Evolutionary conservation across 768 basidiomycete species (phyloP), one percentile per base, ranked within the genome.

Genomic region (Termitomyces sp.): DNA sequence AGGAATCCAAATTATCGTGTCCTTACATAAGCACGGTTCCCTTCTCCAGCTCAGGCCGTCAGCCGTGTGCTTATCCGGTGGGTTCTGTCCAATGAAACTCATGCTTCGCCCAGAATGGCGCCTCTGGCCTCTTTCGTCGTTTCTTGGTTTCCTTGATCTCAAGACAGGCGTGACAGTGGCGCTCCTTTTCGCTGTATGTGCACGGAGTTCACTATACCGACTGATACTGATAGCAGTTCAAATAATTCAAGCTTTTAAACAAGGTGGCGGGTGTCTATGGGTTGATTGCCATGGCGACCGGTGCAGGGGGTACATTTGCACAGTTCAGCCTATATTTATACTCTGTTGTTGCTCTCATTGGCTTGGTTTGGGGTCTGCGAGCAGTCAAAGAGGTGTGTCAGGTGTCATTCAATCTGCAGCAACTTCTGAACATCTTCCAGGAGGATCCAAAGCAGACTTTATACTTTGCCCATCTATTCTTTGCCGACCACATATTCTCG

Each of bases 191-290:
- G 92, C 91, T 12, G 92, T 97, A 65, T 65, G 91, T 81, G 3
- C 36, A 14, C 38, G 34, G 5, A 40, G 47, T 54, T 51, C 48
- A 40, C 17, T 20, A 37, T 1, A 25, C 25, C 25, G 25, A 25
- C 15, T 42, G 6, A 40, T 63, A 25, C 20, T 42, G 38, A 47
- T 42, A 45, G 42, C 52, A 60, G 55, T 63, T 66, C 43, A 66
- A 25, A 15, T 34, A 51, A 42, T 29, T 53, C 31, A 68, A 92
- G 91, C 76, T 94, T 57, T 79, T 99, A 66, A 99, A 99, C 83
- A 99, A 99, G 77, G 96, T 96, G 54, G 96, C 97, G 20, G 96
- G 97, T 55, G 85, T 98, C 9, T 99, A 98, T 72, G 97, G 97
- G 59, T 84, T 99, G 60, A 88, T 99, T 61, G 96, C 95, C 5